phyloP scores from a whole-genome alignment of 1,284 basidiomycete species.

The Melampsora allii-populina region DNA sequence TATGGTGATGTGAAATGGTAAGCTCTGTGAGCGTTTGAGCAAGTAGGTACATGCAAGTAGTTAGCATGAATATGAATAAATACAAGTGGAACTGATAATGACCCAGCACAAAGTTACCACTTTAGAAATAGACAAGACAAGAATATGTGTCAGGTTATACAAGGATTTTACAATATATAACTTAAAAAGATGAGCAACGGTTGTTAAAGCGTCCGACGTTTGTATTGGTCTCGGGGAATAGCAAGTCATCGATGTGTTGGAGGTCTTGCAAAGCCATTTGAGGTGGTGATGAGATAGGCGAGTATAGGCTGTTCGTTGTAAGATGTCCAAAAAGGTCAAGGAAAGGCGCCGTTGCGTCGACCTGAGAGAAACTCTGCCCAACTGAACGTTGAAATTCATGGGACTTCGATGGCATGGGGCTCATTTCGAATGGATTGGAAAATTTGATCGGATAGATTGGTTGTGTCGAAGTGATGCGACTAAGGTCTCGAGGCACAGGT shows the following conservation, averaged over 20 bases:
- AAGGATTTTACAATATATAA: not conserved
- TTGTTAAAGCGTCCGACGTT: not conserved
- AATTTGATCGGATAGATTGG: not conserved
- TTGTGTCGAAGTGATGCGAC: not conserved
- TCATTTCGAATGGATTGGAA: not conserved
- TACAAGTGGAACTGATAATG: not conserved
- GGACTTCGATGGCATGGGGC: not conserved
- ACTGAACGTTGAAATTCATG: not conserved
- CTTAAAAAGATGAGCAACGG: slow-evolving; percentile 3
- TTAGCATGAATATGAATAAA: not conserved
- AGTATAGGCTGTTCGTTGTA: not conserved
- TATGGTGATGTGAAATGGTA: too few relatives aligned
- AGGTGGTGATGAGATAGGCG: not conserved
- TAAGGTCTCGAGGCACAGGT: not conserved
- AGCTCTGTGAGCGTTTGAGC: too few relatives aligned
- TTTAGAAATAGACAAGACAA: not conserved
- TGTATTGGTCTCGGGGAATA: not conserved
- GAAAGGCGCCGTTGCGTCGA: not conserved
- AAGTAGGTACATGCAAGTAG: too few relatives aligned
- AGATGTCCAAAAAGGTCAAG: not conserved
- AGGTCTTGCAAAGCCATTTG: not conserved
- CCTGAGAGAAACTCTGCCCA: not conserved
- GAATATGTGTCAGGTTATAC: not conserved
- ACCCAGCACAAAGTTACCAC: not conserved
- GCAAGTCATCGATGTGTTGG: not conserved